Evolutionary conservation across 179 eudicot species (phyloP), one percentile per base, ranked within the genome.

Genomic region (Beta corolliflora): DNA sequence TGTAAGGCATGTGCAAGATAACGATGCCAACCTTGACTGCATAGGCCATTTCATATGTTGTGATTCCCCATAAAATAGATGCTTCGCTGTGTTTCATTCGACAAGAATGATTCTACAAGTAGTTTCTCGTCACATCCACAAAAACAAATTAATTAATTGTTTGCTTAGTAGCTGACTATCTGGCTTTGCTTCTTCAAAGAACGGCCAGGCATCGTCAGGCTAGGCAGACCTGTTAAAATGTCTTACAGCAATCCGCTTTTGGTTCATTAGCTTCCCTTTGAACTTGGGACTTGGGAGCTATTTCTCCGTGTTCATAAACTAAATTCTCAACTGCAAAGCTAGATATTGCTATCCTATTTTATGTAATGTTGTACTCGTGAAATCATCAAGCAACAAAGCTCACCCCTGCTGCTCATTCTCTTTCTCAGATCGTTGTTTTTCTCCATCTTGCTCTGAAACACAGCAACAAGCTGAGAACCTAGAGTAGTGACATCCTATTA

Each of bases 271-370:
- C 89, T 91, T 93, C 76, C 96, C 97, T 84, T 88, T 93, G 79
- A 91, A 93, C 65, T 92, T 96, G 64, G 92, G 89, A 80, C 29
- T 93, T 93, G 31, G 97, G 97, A 36, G 97, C 97, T 84, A 92
- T 93, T 83, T 92, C 97, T 46, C 97, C 97, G 73, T 93, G 97
- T 84, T 93, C 97, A 29, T 96, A 93, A 81, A 93, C 96, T 83
- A 92, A 92, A 74, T 91, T 93, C 84, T 94, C 98, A 16, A 82
- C 91, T 11, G 98, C 97, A 89, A 94, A 94, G 64, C 97, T 95
- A 23, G 98, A 93, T 23, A 97, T 94, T 67, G 98, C 94, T 23
- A 70, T 82, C 81, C 92, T 89, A 63, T 93, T 97, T 81, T 91
- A 93, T 44, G 90, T 94, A 70, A 94, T 36, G 58, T 92, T 81